Conservation (phyloP, 805 yeast species). For the Cyberlindnera petersonii region DNA sequence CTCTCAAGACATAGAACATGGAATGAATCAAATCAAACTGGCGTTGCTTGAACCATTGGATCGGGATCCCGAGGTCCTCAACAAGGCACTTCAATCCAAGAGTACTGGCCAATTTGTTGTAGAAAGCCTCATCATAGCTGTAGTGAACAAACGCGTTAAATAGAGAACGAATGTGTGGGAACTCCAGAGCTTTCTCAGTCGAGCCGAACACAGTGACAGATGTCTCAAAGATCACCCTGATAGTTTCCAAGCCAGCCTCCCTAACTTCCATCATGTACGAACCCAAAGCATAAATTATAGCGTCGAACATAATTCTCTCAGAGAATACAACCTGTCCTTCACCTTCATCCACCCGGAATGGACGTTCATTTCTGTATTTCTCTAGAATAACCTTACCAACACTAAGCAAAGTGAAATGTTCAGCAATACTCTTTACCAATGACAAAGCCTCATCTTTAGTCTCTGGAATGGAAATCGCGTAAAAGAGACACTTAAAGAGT, state of each 20-base stretch:
- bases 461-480: conserved; percentile 71
- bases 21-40: conserved; percentile 86
- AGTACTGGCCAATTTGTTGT: conserved; percentile 84
- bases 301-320: conserved; percentile 67
- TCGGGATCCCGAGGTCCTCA: conserved; percentile 62
- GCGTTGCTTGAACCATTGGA: conserved; percentile 67
- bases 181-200: conserved; percentile 58
- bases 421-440: conserved; percentile 63
- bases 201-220: conserved; percentile 67
- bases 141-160: conserved; percentile 83
- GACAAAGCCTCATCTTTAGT: conserved; percentile 60
- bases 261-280: conserved; percentile 70
- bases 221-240: conserved; percentile 56
- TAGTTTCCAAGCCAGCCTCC: conserved; percentile 63
- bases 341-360: conserved; percentile 70
- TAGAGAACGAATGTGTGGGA: conserved; percentile 72
- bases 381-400: conserved; percentile 70
- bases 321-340: conserved; percentile 72
- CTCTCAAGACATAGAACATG: conserved; percentile 83
- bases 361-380: conserved; percentile 59
- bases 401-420: conserved; percentile 75
- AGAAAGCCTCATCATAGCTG: conserved; percentile 86
- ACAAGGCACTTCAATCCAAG: conserved; percentile 74
- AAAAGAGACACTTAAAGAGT: conserved; percentile 67
- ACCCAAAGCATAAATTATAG: conserved; percentile 75